Base-by-base conservation (phyloP, 2,329 filamentous ascomycete species). In the Cercospora sp. region DNA sequence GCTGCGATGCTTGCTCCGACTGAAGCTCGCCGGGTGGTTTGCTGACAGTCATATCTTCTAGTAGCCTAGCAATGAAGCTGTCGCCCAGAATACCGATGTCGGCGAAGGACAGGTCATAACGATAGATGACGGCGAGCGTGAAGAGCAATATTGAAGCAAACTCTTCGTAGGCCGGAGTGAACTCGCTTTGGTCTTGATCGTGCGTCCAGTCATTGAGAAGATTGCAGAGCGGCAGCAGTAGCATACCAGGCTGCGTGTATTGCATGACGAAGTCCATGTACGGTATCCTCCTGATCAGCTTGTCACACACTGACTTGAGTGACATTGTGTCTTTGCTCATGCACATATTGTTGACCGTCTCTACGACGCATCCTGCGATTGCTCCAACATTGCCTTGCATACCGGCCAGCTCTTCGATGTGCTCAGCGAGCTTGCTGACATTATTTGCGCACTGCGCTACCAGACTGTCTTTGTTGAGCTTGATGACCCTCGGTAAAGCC, bases 351-450 rank as follows among this genome's bases (percentile, higher is more conserved):
- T 24, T 86, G 84, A 74, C 67, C 1, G 82, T 80, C 66, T 84
- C 81, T 28, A 81, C 79, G 9, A 85, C 71, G 30, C 93, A 94
- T 69, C 90, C 89, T 61, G 91, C 91, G 18, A 96, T 92, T 2
- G 93, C 92, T 2, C 92, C 93, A 2, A 92, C 92, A 78, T 97
- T 97, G 1, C 94, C 94, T 75, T 97, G 92, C 86, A 95, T 93
- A 61, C 90, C 90, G 66, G 97, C 93, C 26, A 99, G 84, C 74
- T 97, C 93, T 45, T 89, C 87, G 49, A 97, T 88, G 34, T 97
- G 84, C 53, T 89, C 87, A 72, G 93, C 91, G 0, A 91, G 88
- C 70, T 89, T 88, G 69, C 93, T 91, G 0, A 89, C 87, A 72
- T 96, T 92, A 10, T 87, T 86, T 59, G 90, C 86, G 71, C 93